Percentiles rank a stretch among this genome's conserved stretches.
Conservation (phyloP, 1,284 basidiomycete species). For the Tylopilus orsonianus region DNA sequence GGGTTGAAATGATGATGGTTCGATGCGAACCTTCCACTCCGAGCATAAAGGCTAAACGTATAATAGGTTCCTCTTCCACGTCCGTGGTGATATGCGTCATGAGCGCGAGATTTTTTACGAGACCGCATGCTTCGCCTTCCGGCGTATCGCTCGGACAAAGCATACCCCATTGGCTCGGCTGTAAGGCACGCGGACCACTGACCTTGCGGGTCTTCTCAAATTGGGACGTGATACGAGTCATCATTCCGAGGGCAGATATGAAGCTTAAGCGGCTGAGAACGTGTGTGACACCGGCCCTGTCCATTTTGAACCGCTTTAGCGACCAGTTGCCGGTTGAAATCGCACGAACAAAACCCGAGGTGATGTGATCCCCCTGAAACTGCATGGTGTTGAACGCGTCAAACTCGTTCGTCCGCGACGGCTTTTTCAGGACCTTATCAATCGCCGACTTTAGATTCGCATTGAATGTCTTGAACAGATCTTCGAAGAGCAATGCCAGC, state of each 20-base stretch:
- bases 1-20: slow-evolving; percentile 8
- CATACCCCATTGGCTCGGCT: slow-evolving; percentile 99
- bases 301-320: slow-evolving; percentile 99
- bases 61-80: slow-evolving; percentile 94
- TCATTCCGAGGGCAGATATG: slow-evolving; percentile 99
- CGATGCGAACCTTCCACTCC: slow-evolving; percentile 82
- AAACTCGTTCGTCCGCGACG: slow-evolving; percentile 92
- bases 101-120: slow-evolving; percentile 98
- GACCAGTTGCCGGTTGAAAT: slow-evolving; percentile 99
- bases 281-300: slow-evolving; percentile 97
- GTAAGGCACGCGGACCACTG: slow-evolving; percentile 94
- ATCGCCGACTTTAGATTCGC: slow-evolving; percentile 94
- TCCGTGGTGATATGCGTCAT: slow-evolving; percentile 99
- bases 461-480: slow-evolving; percentile 99
- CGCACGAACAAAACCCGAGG: slow-evolving; percentile 93
- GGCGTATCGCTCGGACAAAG: slow-evolving; percentile 98
- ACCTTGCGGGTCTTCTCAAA: slow-evolving; percentile 99
- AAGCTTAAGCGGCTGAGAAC: slow-evolving; percentile 94
- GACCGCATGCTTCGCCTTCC: slow-evolving; percentile 98
- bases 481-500: slow-evolving; percentile 94
- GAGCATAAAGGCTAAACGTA: slow-evolving; percentile 88
- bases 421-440: slow-evolving; percentile 98
- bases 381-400: slow-evolving; percentile 95
- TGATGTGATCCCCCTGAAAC: slow-evolving; percentile 93
- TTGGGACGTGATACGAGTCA: slow-evolving; percentile 98